Evolutionary conservation across 345 rosid species (phyloP).

Genomic region (Citrus reticulata): DNA sequence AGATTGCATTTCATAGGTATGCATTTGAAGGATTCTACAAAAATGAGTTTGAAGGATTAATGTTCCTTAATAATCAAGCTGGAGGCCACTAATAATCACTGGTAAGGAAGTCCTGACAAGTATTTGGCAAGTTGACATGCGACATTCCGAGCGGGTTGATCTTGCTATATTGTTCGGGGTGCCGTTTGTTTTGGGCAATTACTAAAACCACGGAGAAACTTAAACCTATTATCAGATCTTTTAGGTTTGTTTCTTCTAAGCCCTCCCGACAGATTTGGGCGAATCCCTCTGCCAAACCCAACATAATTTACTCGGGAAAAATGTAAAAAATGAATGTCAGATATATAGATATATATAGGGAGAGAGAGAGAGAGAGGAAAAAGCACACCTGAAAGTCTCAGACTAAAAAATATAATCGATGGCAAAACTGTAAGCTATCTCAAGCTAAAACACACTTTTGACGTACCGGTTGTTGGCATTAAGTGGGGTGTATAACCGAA

Average conservation of each 20-base stretch:
- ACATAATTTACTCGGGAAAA: not conserved
- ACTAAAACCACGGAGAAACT: slow-evolving; percentile 20
- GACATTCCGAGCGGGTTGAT: slow-evolving; percentile 30
- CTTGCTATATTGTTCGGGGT: slow-evolving; percentile 23
- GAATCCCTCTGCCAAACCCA: not conserved
- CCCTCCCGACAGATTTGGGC: not conserved
- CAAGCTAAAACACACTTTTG: slow-evolving; percentile 7
- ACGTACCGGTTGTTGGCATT: not conserved
- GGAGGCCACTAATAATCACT: slow-evolving; percentile 5
- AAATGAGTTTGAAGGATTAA: slow-evolving; percentile 30
- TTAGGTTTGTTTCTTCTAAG: not conserved
- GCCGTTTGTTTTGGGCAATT: slow-evolving; percentile 26
- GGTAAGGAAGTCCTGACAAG: slow-evolving; percentile 30
- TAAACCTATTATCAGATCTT: slow-evolving; percentile 17
- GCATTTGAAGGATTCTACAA: slow-evolving; percentile 26
- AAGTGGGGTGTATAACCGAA: slow-evolving; percentile 19
- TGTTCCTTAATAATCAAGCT: slow-evolving; percentile 14
- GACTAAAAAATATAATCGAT: not conserved
- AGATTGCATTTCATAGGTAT: slow-evolving; percentile 24
- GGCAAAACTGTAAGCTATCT: not conserved
- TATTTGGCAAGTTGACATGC: slow-evolving; percentile 28
- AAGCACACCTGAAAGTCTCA: not conserved
- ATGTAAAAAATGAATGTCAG: too few species aligned
- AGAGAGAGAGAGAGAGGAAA: too few species aligned
- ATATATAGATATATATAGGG: too few species aligned